Conservation (phyloP, 1,284 basidiomycete genomes). For the Microbotryum intermedium region DNA sequence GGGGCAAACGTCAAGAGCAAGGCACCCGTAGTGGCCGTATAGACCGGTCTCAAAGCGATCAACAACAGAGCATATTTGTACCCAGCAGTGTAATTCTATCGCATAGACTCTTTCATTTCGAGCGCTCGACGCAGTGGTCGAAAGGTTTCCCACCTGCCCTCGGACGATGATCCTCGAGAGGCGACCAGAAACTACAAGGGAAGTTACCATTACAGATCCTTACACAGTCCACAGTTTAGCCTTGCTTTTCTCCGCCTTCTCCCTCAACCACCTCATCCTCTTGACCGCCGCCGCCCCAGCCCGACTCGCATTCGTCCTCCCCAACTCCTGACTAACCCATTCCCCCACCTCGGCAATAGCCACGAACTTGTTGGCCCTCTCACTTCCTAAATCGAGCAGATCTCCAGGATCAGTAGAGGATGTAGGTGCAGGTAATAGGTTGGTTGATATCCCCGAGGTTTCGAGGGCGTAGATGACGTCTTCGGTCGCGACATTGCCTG, state of each 20-base stretch:
- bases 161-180: no score
- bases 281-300: constrained; percentile 62
- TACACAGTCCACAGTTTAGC: not conserved
- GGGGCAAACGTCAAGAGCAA: no score
- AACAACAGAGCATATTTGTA: no score
- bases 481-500: constrained; percentile 86
- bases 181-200: no score
- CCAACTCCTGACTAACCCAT: constrained; percentile 66
- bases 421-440: constrained; percentile 44
- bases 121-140: no score
- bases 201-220: no score
- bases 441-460: constrained; percentile 59
- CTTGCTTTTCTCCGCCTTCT: constrained; percentile 1
- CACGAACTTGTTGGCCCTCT: constrained; percentile 41
- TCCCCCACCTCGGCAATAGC: constrained; percentile 63
- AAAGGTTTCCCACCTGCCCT: no score
- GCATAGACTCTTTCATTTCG: no score
- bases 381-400: constrained; percentile 21
- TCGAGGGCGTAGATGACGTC: constrained; percentile 62
- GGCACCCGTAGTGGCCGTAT: no score
- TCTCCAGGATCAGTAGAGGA: constrained; percentile 18
- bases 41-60: no score
- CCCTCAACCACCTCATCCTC: not conserved
- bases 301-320: constrained; percentile 63
- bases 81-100: no score